These are phyloP conservation scores for Globisporangium abappressorium DNA, from an alignment of 352 stramenopile genomes.

Conservation along the genomic window DNA sequence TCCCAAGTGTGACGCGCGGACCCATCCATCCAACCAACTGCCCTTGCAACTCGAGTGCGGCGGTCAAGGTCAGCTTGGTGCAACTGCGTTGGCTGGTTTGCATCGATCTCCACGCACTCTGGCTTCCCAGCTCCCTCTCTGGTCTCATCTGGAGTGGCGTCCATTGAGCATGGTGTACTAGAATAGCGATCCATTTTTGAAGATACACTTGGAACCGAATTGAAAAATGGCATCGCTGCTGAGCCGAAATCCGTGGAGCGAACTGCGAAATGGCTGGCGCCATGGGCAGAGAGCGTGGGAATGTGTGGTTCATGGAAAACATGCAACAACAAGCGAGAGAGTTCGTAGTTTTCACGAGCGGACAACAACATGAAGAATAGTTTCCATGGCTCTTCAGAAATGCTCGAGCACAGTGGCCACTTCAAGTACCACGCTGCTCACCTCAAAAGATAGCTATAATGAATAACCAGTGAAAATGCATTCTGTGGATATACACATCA, in stretches of 20 bases:
- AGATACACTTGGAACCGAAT: background rate
- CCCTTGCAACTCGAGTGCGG: background rate
- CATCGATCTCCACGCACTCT: background rate
- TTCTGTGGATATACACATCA: background rate
- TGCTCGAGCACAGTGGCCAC: background rate
- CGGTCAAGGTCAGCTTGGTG: background rate
- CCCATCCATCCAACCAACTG: background rate
- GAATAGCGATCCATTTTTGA: background rate
- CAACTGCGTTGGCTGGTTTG: background rate
- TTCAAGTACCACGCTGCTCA: background rate
- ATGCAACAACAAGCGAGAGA: too few relatives aligned
- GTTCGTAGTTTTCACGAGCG: background rate
- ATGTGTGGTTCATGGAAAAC: background rate
- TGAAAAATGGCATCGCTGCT: background rate
- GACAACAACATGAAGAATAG: background rate
- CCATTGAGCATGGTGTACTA: background rate
- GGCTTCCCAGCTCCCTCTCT: background rate
- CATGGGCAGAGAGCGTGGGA: background rate
- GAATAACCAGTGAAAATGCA: background rate
- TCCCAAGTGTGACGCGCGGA: background rate
- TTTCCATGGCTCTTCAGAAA: background rate
- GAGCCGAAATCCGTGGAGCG: background rate
- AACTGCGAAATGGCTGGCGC: background rate
- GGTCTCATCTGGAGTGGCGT: background rate
- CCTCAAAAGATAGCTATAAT: background rate